Evolutionary conservation across 225 moss, liverwort and hornwort species (phyloP).

Genomic region (Polytrichum commune): DNA sequence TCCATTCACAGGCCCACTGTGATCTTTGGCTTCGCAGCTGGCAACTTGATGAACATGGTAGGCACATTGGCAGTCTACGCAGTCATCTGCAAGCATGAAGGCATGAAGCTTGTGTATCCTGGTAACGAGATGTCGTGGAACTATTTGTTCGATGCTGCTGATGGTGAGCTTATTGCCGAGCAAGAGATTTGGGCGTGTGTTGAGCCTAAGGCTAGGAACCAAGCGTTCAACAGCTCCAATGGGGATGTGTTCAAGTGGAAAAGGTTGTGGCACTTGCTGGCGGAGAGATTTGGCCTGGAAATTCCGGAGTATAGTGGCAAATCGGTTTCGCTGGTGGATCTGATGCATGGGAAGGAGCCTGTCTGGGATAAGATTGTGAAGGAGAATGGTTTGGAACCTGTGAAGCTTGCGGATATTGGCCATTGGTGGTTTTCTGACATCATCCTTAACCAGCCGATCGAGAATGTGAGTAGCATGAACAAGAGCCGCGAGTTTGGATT

Average conservation of each 20-base stretch:
- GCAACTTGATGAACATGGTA: slow-evolving; percentile 21
- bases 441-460: not conserved
- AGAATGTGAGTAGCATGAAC: slow-evolving; percentile 31
- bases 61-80: slow-evolving; percentile 28
- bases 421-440: slow-evolving; percentile 38
- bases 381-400: slow-evolving; percentile 13
- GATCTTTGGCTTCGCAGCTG: slow-evolving; percentile 40
- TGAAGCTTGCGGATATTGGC: slow-evolving; percentile 24
- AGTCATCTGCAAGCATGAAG: slow-evolving; percentile 34
- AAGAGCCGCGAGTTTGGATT: slow-evolving; percentile 64
- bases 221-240: slow-evolving; percentile 41
- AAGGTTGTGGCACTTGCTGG: slow-evolving; percentile 24
- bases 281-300: slow-evolving; percentile 4
- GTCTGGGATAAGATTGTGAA: slow-evolving; percentile 35
- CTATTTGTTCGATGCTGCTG: slow-evolving; percentile 23
- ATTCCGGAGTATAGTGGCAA: not conserved
- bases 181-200: slow-evolving; percentile 51
- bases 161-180: slow-evolving; percentile 41
- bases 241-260: slow-evolving; percentile 53
- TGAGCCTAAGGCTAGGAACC: slow-evolving; percentile 34
- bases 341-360: slow-evolving; percentile 18
- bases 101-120: slow-evolving; percentile 32
- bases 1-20: slow-evolving; percentile 44
- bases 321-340: not conserved
- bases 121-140: slow-evolving; percentile 25